Evolutionary conservation across 2,329 filamentous ascomycete species (phyloP), one percentile per base, ranked within the genome.

Genomic region (Nigrograna mackinnonii): DNA sequence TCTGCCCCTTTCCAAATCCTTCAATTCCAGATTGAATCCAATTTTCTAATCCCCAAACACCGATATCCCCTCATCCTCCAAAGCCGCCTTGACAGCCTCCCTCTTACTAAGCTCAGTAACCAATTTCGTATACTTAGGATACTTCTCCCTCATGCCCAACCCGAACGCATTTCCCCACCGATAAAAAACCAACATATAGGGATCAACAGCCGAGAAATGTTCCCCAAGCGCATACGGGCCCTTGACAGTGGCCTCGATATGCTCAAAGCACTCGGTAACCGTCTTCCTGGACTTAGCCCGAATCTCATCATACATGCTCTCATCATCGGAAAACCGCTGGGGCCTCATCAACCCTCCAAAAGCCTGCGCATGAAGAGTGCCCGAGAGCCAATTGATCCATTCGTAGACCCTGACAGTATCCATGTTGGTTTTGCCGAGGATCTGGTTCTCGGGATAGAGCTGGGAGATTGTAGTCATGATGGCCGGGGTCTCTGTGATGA

Each of bases 401-500:
- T 60, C 55, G 26, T 55, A 52, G 2, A 37, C 41, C 13, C 47
- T 37, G 2, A 55, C 52, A 6, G 46, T 45, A 6, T 58, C 51
- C 1, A 57, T 31, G 5, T 37, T 5, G 0, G 49, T 52, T 4
- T 34, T 40, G 11, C 56, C 56, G 2, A 60, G 41, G 3, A 60
- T 32, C 12, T 52, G 22, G 12, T 51, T 54, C 12, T 39, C 19
- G 3, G 55, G 49, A 3, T 36, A 47, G 11, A 55, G 44, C 12
- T 47, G 49, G 6, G 52, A 40, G 30, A 58, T 58, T 4, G 24
- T 21, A 12, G 47, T 46, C 21, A 52, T 30, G 30, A 58, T 56
- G 7, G 55, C 55, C 4, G 47, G 45, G n/a, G 36, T 43, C 31
- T 60, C 56, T 26, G 55, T 60, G 39, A 60, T 53, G 35, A 49